A percentile compares a stretch with the other conserved stretches of the same genome.
These are phyloP conservation scores for Lentinula detonsa DNA, from an alignment of 768 basidiomycete genomes.

Conservation along the genomic window DNA sequence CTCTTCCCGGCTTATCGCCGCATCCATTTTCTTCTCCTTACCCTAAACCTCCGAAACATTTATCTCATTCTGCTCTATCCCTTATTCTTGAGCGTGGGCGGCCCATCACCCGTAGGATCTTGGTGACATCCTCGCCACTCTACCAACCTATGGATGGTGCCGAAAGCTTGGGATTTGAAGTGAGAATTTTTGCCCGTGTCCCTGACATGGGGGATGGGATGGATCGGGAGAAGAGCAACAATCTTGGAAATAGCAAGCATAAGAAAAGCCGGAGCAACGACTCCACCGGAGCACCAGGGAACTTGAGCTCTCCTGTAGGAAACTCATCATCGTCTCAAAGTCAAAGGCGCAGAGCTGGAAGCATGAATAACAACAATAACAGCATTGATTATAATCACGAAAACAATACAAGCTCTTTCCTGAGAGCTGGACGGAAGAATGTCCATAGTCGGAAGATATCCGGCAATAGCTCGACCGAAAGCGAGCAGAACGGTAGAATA, in stretches of 20 bases:
- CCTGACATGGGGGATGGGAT: constrained; percentile 61
- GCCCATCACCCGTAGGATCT: constrained; percentile 63
- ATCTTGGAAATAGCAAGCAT: constrained; percentile 14
- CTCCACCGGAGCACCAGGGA: constrained; percentile 10
- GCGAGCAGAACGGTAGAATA: constrained; percentile 15
- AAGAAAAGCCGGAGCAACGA: constrained; percentile 19
- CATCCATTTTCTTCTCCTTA: constrained; percentile 23
- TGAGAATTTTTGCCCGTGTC: constrained; percentile 63
- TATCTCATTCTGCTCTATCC: constrained; percentile 74
- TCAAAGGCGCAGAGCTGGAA: constrained; percentile 9
- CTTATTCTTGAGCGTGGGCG: constrained; percentile 81
- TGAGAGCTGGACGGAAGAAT: constrained; percentile 12
- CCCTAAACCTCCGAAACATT: constrained; percentile 30
- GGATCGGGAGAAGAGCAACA: constrained; percentile 38
- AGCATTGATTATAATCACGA: background rate
- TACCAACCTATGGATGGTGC: constrained; percentile 79
- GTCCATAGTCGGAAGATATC: constrained; percentile 23
- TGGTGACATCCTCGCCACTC: constrained; percentile 78
- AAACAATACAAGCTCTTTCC: background rate
- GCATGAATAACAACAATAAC: constrained; percentile 6
- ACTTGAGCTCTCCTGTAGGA: constrained; percentile 8
- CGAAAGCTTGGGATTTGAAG: constrained; percentile 68
- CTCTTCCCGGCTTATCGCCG: constrained; percentile 17
- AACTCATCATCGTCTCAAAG: background rate
- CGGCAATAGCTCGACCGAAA: constrained; percentile 24